Evolutionary conservation across 352 stramenopile species (phyloP).

Genomic region (Synura sp.): DNA sequence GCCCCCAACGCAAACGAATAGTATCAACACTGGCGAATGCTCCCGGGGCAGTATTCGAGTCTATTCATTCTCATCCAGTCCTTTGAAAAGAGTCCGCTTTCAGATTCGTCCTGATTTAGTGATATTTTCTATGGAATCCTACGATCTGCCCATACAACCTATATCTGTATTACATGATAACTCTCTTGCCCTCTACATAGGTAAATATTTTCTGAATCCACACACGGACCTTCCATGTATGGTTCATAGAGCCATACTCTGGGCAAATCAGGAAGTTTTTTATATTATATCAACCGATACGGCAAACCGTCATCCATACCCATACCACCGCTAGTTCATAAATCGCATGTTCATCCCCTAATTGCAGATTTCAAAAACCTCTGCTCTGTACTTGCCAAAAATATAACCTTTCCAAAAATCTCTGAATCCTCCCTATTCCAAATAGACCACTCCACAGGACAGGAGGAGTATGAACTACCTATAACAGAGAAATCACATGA

Average conservation of each 20-base stretch:
- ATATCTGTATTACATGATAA: slow-evolving; percentile 17
- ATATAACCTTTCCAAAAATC: slow-evolving; percentile 23
- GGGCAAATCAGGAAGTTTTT: slow-evolving; percentile 26
- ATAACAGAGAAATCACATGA: slow-evolving; percentile 22
- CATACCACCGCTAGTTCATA: background rate
- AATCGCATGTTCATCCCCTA: slow-evolving; percentile 11
- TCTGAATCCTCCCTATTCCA: slow-evolving; percentile 3
- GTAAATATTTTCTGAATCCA: slow-evolving; percentile 23
- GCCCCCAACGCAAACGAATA: slow-evolving; percentile 19
- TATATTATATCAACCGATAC: slow-evolving; percentile 25
- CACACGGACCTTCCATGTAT: slow-evolving; percentile 22
- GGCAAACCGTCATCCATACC: slow-evolving; percentile 21
- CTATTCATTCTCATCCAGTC: slow-evolving; percentile 20
- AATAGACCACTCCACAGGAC: slow-evolving; percentile 25
- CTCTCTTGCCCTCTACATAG: slow-evolving; percentile 10
- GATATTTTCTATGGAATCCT: slow-evolving; percentile 18
- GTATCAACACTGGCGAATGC: slow-evolving; percentile 26
- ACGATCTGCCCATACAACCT: slow-evolving; percentile 15
- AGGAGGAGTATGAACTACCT: slow-evolving; percentile 15
- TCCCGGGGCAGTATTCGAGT: slow-evolving; percentile 22
- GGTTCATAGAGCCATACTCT: slow-evolving; percentile 23
- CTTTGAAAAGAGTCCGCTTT: slow-evolving; percentile 24
- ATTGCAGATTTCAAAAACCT: slow-evolving; percentile 16
- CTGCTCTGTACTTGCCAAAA: slow-evolving; percentile 10
- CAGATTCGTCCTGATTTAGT: slow-evolving; percentile 15